A percentile compares a stretch with the other conserved stretches of the same genome.
Conservation (phyloP, 2,329 filamentous ascomycete genomes). For the Chaetomium sp. region DNA sequence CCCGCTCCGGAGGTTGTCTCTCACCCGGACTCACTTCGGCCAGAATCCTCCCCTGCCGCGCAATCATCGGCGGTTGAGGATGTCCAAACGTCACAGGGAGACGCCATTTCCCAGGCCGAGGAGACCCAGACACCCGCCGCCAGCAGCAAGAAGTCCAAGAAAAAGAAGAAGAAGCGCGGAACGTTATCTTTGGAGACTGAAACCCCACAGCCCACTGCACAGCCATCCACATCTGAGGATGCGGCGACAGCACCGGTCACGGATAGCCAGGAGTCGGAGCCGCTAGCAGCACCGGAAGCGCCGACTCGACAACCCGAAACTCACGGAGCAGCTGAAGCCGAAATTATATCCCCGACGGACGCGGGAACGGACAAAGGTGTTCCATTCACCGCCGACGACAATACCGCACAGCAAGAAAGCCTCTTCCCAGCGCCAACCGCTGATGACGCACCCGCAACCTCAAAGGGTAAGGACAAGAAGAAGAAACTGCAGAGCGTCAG, state of each 20-base stretch:
- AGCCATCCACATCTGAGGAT: not conserved
- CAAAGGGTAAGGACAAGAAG: constrained; percentile 41
- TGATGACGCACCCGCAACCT: constrained; percentile 11
- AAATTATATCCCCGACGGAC: too few species aligned
- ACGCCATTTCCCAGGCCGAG: not conserved
- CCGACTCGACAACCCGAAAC: too few species aligned
- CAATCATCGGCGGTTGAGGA: constrained; percentile 3
- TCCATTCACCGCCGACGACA: constrained; percentile 8
- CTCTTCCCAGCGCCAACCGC: constrained; percentile 15
- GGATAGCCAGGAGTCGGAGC: not conserved
- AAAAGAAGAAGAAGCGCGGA: constrained; percentile 37
- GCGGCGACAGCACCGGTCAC: not conserved
- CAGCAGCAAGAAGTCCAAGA: constrained; percentile 41
- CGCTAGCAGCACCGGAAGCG: not conserved
- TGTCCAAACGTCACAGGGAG: constrained; percentile 1
- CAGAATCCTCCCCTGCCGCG: not conserved
- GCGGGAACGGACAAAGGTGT: constrained; percentile 8
- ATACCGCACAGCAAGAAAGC: constrained; percentile 3
- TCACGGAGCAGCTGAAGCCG: too few species aligned
- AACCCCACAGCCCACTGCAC: not conserved
- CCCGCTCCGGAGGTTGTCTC: not conserved
- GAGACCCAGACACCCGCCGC: not conserved
- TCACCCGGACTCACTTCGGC: not conserved
- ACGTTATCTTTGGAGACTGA: constrained; percentile 1
- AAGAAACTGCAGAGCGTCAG: constrained; percentile 35